These are phyloP conservation scores for Tulasnella sp. DNA, from an alignment of 768 basidiomycete species.

Conservation along the genomic window DNA sequence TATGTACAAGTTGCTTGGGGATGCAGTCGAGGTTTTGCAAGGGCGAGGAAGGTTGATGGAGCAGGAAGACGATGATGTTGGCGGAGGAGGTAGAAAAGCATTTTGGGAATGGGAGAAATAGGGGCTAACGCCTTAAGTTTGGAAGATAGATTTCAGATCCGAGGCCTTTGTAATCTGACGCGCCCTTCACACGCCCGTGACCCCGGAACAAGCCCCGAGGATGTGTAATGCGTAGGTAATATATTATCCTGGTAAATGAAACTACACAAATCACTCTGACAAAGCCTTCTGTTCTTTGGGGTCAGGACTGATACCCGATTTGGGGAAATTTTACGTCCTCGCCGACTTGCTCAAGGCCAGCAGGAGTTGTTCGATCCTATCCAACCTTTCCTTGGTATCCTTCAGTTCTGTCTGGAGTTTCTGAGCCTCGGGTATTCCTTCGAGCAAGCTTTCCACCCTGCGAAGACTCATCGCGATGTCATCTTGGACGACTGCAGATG, in stretches of 20 bases:
- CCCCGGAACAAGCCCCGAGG: not conserved
- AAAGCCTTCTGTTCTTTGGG: not conserved
- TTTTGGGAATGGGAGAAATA: not conserved
- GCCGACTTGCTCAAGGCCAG: constrained; percentile 56
- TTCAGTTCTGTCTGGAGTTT: constrained; percentile 70
- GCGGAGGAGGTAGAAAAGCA: not conserved
- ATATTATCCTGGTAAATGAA: not conserved
- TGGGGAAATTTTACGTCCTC: constrained; percentile 30
- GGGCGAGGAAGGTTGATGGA: not conserved
- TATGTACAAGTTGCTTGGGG: not conserved
- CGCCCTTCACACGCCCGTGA: not conserved
- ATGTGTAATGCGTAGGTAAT: not conserved
- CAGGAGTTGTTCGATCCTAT: constrained; percentile 62
- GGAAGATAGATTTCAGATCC: not conserved
- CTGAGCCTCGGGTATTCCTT: constrained; percentile 52
- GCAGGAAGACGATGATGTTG: not conserved
- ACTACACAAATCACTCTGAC: not conserved
- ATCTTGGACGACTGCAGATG: constrained; percentile 1
- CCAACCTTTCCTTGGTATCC: constrained; percentile 68
- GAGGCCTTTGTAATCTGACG: not conserved
- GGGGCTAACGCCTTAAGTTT: not conserved
- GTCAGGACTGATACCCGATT: not conserved
- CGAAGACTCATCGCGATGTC: constrained; percentile 10
- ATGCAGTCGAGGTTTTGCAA: not conserved
- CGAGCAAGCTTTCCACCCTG: constrained; percentile 49